Conservation (phyloP, 164 flowering plant genomes). For the Aristolochia fimbriata region DNA sequence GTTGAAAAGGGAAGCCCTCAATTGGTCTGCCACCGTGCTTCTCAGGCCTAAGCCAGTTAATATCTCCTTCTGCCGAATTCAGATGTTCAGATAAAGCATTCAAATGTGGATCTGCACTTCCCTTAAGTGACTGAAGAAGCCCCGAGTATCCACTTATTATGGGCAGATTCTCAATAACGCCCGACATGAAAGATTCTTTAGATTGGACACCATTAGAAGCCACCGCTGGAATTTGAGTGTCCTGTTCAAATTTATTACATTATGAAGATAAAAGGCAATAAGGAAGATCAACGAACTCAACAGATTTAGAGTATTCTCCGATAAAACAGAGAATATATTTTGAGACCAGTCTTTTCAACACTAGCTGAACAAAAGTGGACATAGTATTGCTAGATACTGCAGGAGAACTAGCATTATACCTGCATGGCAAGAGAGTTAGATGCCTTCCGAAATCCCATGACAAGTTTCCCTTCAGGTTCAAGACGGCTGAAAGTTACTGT, state of each 20-base stretch:
- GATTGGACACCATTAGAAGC: constrained; percentile 38
- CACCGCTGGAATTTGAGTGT: constrained; percentile 26
- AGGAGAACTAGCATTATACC: constrained; percentile 18
- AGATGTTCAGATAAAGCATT: constrained; percentile 38
- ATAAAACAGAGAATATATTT: too few relatives aligned
- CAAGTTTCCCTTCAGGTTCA: constrained; percentile 88
- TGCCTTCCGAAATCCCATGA: constrained; percentile 88
- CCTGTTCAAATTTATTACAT: constrained; percentile 25
- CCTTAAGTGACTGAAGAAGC: constrained; percentile 64
- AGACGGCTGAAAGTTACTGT: constrained; percentile 87
- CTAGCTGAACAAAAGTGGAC: too few relatives aligned
- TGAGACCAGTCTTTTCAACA: too few relatives aligned
- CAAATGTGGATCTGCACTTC: constrained; percentile 46
- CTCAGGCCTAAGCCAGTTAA: constrained; percentile 35
- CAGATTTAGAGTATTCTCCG: too few relatives aligned
- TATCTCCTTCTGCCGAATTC: constrained; percentile 31
- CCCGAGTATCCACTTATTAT: constrained; percentile 48
- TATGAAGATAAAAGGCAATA: too few relatives aligned
- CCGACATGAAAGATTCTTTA: constrained; percentile 42
- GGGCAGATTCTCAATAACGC: constrained; percentile 55
- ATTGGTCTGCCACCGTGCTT: constrained; percentile 29
- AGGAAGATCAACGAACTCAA: too few relatives aligned
- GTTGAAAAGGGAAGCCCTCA: constrained; percentile 30
- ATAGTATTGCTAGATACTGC: too few relatives aligned
- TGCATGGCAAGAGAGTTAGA: constrained; percentile 32